These are phyloP conservation scores for Picea engelmannii DNA, from an alignment of 83 land plant genomes.

Conservation along the genomic window DNA sequence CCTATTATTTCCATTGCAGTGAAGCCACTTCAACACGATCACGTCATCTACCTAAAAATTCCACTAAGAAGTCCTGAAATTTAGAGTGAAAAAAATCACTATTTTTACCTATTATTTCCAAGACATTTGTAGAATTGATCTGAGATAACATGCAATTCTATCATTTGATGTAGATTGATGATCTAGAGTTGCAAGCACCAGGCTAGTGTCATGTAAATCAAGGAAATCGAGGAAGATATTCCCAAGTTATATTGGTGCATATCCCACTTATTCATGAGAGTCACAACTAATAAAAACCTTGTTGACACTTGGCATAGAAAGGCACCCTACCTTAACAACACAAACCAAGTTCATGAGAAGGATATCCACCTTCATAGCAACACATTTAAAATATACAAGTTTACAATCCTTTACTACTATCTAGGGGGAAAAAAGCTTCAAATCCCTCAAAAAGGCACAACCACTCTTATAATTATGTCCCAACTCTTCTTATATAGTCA, in stretches of 20 bases:
- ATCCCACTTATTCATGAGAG: slow-evolving; percentile 11
- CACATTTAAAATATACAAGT: slow-evolving; percentile 27
- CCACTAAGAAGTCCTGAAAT: slow-evolving; percentile 26
- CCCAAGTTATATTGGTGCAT: slow-evolving; percentile 14
- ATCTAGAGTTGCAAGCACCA: slow-evolving; percentile 22
- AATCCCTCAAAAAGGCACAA: slow-evolving; percentile 24
- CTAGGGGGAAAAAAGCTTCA: slow-evolving; percentile 37
- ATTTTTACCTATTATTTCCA: background rate
- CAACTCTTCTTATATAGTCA: slow-evolving; percentile 15
- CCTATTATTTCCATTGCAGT: no score
- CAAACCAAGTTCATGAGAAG: slow-evolving; percentile 19
- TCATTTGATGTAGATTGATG: background rate
- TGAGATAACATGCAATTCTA: background rate
- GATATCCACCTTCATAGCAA: slow-evolving; percentile 24
- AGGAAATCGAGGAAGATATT: slow-evolving; percentile 14
- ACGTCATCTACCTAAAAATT: slow-evolving; percentile 21
- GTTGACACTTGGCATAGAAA: background rate
- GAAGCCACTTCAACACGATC: background rate
- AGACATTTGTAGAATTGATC: no score
- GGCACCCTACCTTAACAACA: slow-evolving; percentile 15
- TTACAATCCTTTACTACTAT: slow-evolving; percentile 37
- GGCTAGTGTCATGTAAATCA: slow-evolving; percentile 19
- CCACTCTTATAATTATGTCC: slow-evolving; percentile 17
- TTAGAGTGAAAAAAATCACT: slow-evolving; percentile 32
- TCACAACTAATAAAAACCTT: slow-evolving; percentile 24